Evolutionary conservation across 768 basidiomycete species (phyloP), one percentile per base, ranked within the genome.

Genomic region (Pulveroboletus sp.): DNA sequence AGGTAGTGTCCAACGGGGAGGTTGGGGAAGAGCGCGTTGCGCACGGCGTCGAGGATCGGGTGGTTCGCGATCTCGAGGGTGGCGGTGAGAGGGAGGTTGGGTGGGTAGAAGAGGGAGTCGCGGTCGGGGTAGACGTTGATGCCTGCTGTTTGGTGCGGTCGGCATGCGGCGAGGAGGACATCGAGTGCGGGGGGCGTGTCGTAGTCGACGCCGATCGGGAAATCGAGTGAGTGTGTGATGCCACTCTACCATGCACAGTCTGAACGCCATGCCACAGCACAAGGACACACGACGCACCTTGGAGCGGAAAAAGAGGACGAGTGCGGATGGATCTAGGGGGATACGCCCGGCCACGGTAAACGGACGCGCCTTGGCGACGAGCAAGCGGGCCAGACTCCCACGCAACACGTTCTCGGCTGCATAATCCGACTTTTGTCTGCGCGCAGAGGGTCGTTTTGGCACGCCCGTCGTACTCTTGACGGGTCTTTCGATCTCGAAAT

Each of bases 1-100:
- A 92, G 78, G 64, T 85, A 82, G 58, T 88, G 80, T 3, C 87
- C 87, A 1, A 70, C 60, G 4, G 86, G 81, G 5, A 90, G 72
- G 23, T 75, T 73, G 0, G 87, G 87, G 66, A 90, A 90, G n/a
- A 92, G 72, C 0, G 82, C 72, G 47, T 72, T 81, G 40, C 82
- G 81, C 19, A 90, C 73, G 0, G 88, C 82, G 54, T 89, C 88
- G 51, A 92, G 78, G 61, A 92, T 83, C 4, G 89, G 89, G 60
- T 88, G 86, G 63, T 85, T 89, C 17, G 87, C 77, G 52, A 92
- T 76, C 57, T 92, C 89, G 56, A 91, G 78, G 0, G 89, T 85
- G 21, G 84, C 73, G 0, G 85, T 88, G 49, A 90, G 69, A 16
- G 87, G 85, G 40, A 88, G 80, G 45, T 76, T 83, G 8, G 81